Evolutionary conservation across 495 filamentous ascomycete genomes (phyloP).

Genomic region (Annulohypoxylon stygium): DNA sequence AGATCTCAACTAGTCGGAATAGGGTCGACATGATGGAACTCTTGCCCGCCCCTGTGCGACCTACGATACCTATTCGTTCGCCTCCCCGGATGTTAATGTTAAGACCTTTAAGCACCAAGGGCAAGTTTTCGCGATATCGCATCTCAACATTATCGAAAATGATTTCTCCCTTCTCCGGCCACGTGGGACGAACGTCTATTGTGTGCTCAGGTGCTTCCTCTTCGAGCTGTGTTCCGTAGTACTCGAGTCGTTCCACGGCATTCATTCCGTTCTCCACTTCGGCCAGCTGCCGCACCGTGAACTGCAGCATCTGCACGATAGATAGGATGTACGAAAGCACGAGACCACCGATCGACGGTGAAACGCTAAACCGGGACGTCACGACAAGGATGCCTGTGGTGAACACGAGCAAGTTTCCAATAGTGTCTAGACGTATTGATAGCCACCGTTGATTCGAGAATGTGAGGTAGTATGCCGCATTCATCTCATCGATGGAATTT

Average conservation of each 20-base stretch:
- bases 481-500: slow-evolving; percentile 86
- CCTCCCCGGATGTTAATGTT: slow-evolving; percentile 83
- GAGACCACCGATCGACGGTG: slow-evolving; percentile 85
- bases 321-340: slow-evolving; percentile 92
- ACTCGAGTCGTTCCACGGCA: slow-evolving; percentile 90
- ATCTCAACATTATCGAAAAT: slow-evolving; percentile 87
- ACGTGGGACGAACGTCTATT: slow-evolving; percentile 72
- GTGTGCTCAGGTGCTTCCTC: slow-evolving; percentile 87
- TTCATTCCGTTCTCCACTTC: slow-evolving; percentile 99
- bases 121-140: slow-evolving; percentile 87
- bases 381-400: slow-evolving; percentile 91
- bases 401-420: slow-evolving; percentile 86
- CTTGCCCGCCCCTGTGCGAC: slow-evolving; percentile 94
- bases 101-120: slow-evolving; percentile 84
- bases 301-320: slow-evolving; percentile 97
- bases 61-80: slow-evolving; percentile 93
- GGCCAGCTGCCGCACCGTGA: slow-evolving; percentile 92
- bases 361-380: slow-evolving; percentile 89
- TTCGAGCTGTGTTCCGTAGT: slow-evolving; percentile 89
- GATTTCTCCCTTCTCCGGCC: slow-evolving; percentile 90
- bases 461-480: slow-evolving; percentile 92
- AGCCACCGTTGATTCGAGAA: slow-evolving; percentile 96
- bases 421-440: slow-evolving; percentile 82
- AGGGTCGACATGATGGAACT: slow-evolving; percentile 93
- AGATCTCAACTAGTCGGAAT: slow-evolving; percentile 90